A percentile compares a stretch with the other conserved stretches of the same genome.
These are phyloP conservation scores for Cercospora brassicicola DNA, from an alignment of 2,329 filamentous ascomycete species.

Conservation along the genomic window DNA sequence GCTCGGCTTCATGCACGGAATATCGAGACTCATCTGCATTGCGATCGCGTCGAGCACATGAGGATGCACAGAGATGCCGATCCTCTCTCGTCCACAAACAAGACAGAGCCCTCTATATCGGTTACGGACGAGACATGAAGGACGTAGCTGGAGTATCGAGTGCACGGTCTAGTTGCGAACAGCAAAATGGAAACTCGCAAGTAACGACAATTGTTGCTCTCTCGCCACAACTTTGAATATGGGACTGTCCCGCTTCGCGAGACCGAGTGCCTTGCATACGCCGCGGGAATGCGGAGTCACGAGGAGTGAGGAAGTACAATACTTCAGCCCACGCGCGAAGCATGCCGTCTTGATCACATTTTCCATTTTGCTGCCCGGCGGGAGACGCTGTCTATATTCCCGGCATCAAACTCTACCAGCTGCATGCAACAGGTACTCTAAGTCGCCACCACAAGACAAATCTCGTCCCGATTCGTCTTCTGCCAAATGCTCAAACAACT, in stretches of 20 bases:
- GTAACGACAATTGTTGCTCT: no score
- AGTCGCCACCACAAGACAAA: background rate
- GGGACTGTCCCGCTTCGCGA: no score
- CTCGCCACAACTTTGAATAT: no score
- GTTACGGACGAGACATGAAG: background rate
- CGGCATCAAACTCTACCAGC: no score
- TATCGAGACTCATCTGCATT: constrained; percentile 2
- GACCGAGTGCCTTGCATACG: no score
- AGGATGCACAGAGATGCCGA: constrained; percentile 4
- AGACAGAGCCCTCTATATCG: background rate
- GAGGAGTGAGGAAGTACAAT: no score
- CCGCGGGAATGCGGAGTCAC: no score
- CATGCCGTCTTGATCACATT: no score
- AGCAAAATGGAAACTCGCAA: no score
- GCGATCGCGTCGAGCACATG: background rate
- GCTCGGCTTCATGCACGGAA: background rate
- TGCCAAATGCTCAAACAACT: background rate
- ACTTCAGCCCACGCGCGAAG: no score
- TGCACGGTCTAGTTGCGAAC: background rate
- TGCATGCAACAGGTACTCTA: background rate
- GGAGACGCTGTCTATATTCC: no score
- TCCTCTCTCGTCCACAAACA: background rate
- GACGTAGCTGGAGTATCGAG: background rate
- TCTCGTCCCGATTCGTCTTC: background rate
- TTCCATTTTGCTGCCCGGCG: no score